phyloP scores from a whole-genome alignment of 2,329 filamentous ascomycete species.

The Alternaria alternata region DNA sequence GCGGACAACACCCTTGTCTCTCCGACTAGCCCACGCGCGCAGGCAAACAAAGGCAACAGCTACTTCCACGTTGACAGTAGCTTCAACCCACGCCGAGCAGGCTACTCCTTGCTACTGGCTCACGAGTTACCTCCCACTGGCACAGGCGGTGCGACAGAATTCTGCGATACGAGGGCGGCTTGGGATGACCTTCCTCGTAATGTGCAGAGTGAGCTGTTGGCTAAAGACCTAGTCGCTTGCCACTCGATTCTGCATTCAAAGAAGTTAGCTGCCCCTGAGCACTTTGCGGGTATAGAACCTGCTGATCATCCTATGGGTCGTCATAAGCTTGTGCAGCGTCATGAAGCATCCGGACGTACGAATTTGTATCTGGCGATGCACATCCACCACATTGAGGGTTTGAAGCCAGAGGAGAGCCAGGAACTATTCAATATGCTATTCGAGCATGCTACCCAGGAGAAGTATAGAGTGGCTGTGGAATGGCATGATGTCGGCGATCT shows the following conservation, averaged over 20 bases:
- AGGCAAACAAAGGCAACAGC: slow-evolving; percentile 35
- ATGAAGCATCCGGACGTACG: slow-evolving; percentile 61
- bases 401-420: neutral
- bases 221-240: neutral
- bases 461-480: neutral
- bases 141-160: neutral
- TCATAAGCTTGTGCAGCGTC: slow-evolving; percentile 61
- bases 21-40: neutral
- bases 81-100: slow-evolving; percentile 41
- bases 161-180: neutral
- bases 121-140: slow-evolving; percentile 8
- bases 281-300: slow-evolving; percentile 58
- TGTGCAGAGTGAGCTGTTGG: neutral
- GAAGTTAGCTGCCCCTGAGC: slow-evolving; percentile 51
- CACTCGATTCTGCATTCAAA: neutral
- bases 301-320: slow-evolving; percentile 48
- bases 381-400: neutral
- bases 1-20: slow-evolving; percentile 55
- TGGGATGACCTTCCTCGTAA: neutral
- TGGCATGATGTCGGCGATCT: neutral
- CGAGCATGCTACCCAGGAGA: neutral
- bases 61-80: slow-evolving; percentile 41
- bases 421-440: neutral
- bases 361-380: slow-evolving; percentile 55
- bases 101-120: slow-evolving; percentile 33